phyloP scores from a whole-genome alignment of 306 rosid species.

The Mimosa pudica region DNA sequence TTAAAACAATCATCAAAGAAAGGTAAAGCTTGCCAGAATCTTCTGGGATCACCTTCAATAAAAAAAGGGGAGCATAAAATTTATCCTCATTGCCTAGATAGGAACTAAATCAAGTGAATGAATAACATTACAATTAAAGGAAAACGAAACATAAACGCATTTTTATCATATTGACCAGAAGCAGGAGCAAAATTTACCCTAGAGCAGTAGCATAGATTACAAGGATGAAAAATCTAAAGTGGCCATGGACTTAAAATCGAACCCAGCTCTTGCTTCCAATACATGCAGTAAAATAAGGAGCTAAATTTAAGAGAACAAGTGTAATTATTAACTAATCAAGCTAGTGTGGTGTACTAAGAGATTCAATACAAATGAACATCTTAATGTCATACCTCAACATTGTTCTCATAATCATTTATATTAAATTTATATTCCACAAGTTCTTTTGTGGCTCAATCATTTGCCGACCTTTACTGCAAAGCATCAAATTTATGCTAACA shows the following conservation, averaged over 20 bases:
- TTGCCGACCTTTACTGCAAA: slow-evolving; percentile 68
- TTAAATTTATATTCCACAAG: slow-evolving; percentile 87
- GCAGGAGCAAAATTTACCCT: slow-evolving; percentile 59
- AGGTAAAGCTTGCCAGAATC: slow-evolving; percentile 71
- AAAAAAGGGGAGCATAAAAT: slow-evolving; percentile 20
- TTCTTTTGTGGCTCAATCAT: slow-evolving; percentile 94
- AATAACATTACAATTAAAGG: slow-evolving; percentile 11
- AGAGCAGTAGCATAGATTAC: slow-evolving; percentile 95
- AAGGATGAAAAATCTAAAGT: slow-evolving; percentile 95
- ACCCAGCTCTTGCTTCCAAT: slow-evolving; percentile 92
- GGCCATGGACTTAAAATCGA: slow-evolving; percentile 89
- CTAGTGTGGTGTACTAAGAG: slow-evolving; percentile 10
- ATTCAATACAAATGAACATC: slow-evolving; percentile 26
- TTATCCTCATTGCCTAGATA: neutral
- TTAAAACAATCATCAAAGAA: slow-evolving; percentile 36
- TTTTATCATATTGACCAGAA: slow-evolving; percentile 21
- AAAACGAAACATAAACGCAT: slow-evolving; percentile 6
- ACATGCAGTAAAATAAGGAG: slow-evolving; percentile 55
- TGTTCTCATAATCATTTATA: slow-evolving; percentile 75
- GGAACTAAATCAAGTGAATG: slow-evolving; percentile 17
- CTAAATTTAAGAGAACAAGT: neutral
- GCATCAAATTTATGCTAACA: slow-evolving; percentile 40
- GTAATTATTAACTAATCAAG: slow-evolving; percentile 22
- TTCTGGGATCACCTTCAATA: slow-evolving; percentile 77
- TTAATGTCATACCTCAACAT: slow-evolving; percentile 68